phyloP scores from a whole-genome alignment of 495 filamentous ascomycete species.

The Margaritispora aquatica region DNA sequence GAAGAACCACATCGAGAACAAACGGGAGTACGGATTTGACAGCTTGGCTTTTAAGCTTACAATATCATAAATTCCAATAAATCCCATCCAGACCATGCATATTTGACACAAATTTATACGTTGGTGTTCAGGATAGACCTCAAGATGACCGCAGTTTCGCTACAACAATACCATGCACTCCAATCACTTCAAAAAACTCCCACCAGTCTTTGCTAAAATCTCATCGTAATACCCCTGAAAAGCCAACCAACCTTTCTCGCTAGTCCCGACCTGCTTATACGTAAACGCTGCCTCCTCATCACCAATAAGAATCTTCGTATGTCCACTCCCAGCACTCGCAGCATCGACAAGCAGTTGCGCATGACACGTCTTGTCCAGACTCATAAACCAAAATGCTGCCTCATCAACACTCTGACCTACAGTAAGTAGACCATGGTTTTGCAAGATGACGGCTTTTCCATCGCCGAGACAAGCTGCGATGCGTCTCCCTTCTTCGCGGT shows the following conservation, averaged over 20 bases:
- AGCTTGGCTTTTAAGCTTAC: too few relatives aligned
- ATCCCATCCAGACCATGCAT: too few relatives aligned
- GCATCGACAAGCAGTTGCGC: slow-evolving; percentile 61
- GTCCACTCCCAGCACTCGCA: slow-evolving; percentile 44
- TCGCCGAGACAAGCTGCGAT: slow-evolving; percentile 55
- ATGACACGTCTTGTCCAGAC: slow-evolving; percentile 59
- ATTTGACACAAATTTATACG: too few relatives aligned
- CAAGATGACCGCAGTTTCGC: too few relatives aligned
- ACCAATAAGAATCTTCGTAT: slow-evolving; percentile 49
- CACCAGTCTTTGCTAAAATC: slow-evolving; percentile 38
- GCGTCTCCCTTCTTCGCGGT: slow-evolving; percentile 51
- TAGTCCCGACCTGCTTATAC: slow-evolving; percentile 21
- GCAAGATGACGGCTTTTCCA: slow-evolving; percentile 58
- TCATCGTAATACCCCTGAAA: slow-evolving; percentile 47
- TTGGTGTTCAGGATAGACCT: too few relatives aligned
- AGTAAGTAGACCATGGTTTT: slow-evolving; percentile 64
- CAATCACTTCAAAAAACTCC: slow-evolving; percentile 32
- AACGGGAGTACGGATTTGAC: too few relatives aligned
- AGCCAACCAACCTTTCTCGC: slow-evolving; percentile 40
- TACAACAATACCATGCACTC: too few relatives aligned
- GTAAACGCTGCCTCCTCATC: slow-evolving; percentile 46
- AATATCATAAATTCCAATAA: too few relatives aligned
- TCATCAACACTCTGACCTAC: slow-evolving; percentile 60
- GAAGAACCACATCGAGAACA: too few relatives aligned
- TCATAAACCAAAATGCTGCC: slow-evolving; percentile 62